These are phyloP conservation scores for Umbelopsis vinacea DNA, from an alignment of 192 early-diverging fungal species.

Conservation along the genomic window DNA sequence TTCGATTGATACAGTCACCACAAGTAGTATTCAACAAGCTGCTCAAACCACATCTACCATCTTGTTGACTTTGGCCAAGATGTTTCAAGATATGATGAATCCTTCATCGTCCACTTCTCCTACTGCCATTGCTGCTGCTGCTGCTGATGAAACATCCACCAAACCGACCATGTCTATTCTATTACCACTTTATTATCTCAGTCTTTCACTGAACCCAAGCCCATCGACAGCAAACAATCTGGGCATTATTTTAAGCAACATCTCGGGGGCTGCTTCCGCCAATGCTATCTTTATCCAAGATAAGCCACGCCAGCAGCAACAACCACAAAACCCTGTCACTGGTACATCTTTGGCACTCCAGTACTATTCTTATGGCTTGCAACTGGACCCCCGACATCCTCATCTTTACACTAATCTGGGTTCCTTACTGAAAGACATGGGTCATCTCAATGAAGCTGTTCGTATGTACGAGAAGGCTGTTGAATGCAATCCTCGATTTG, in stretches of 20 bases:
- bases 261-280: slow-evolving; percentile 60
- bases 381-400: slow-evolving; percentile 80
- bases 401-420: slow-evolving; percentile 96
- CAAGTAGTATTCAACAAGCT: slow-evolving; percentile 48
- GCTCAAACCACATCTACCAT: slow-evolving; percentile 72
- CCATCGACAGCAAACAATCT: slow-evolving; percentile 93
- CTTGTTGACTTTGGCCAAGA: slow-evolving; percentile 84
- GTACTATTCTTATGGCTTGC: slow-evolving; percentile 88
- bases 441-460: slow-evolving; percentile 82
- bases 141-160: slow-evolving; percentile 48
- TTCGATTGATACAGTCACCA: slow-evolving; percentile 28
- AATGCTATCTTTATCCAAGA: slow-evolving; percentile 45
- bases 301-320: slow-evolving; percentile 35
- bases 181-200: slow-evolving; percentile 84
- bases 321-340: slow-evolving; percentile 46
- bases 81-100: slow-evolving; percentile 79
- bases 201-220: slow-evolving; percentile 76
- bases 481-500: slow-evolving; percentile 82
- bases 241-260: slow-evolving; percentile 78
- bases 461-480: slow-evolving; percentile 91
- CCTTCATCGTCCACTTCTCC: slow-evolving; percentile 35
- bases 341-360: slow-evolving; percentile 80
- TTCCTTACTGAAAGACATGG: slow-evolving; percentile 88
- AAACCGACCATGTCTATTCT: slow-evolving; percentile 66
- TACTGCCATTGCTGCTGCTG: slow-evolving; percentile 41